Percentiles rank a stretch among this genome's conserved stretches.
phyloP scores from a whole-genome alignment of 2,329 filamentous ascomycete genomes.

The Aschersonia sp. region DNA sequence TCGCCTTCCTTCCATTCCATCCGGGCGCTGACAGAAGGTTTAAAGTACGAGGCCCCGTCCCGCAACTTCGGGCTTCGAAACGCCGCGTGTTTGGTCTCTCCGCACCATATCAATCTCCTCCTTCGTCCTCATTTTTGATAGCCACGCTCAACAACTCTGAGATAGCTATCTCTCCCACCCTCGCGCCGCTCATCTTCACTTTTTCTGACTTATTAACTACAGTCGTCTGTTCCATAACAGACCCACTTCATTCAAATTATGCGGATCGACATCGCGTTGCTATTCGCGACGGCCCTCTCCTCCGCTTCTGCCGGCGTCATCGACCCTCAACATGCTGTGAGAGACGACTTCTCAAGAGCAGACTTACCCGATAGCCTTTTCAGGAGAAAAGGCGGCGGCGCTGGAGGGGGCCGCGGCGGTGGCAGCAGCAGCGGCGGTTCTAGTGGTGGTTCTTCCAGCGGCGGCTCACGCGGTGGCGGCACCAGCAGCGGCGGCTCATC shows the following conservation, averaged over 20 bases:
- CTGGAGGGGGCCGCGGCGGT: conserved; percentile 30
- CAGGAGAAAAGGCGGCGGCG: conserved; percentile 44
- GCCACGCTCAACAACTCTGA: no score
- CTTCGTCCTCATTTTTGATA: no score
- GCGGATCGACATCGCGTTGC: conserved; percentile 5
- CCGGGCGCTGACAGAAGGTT: no score
- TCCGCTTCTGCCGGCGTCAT: conserved; percentile 3
- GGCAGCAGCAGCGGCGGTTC: conserved; percentile 10
- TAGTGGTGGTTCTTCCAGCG: conserved; percentile 2
- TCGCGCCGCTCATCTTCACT: no score
- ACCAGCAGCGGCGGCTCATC: conserved; percentile 7
- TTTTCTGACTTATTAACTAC: no score
- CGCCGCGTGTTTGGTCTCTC: no score
- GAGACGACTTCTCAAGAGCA: conserved; percentile 9
- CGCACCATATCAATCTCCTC: no score
- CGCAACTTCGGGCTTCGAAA: no score
- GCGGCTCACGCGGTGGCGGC: conserved; percentile 9
- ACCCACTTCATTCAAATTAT: conserved; percentile 1
- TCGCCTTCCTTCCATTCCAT: no score
- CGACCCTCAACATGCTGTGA: conserved; percentile 10
- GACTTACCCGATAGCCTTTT: conserved; percentile 30
- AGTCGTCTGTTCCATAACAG: no score
- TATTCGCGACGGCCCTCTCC: conserved; percentile 2
- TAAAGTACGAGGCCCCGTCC: no score
- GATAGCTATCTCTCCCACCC: no score